Evolutionary conservation across 1,284 basidiomycete species (phyloP).

Genomic region (Sporisorium graminicola): DNA sequence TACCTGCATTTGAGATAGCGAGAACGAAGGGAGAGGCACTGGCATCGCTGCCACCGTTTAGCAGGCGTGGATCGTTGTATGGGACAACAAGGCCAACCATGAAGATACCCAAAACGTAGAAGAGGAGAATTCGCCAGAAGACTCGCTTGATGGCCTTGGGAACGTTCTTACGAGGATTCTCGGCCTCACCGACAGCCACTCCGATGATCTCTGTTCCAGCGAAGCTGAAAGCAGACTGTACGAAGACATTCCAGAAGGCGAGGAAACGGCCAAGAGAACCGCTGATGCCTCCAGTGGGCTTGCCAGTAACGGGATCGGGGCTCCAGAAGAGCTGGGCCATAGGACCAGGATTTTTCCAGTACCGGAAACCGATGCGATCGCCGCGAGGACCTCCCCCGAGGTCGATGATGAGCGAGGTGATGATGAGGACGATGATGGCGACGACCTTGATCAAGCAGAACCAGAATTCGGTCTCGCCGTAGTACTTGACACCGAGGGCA

Average conservation of each 20-base stretch:
- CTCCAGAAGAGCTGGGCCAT: slow-evolving; percentile 56
- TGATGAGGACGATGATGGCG: slow-evolving; percentile 56
- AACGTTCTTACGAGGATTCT: slow-evolving; percentile 69
- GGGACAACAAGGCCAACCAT: slow-evolving; percentile 61
- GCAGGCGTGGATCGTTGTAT: slow-evolving; percentile 47
- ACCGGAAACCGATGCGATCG: slow-evolving; percentile 59
- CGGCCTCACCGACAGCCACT: slow-evolving; percentile 79
- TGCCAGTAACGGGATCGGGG: slow-evolving; percentile 42
- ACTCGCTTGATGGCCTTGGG: slow-evolving; percentile 57
- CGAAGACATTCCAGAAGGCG: slow-evolving; percentile 66
- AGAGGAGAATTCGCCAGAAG: slow-evolving; percentile 70
- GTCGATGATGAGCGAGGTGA: slow-evolving; percentile 58
- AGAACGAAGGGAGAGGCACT: slow-evolving; percentile 65
- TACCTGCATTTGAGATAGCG: slow-evolving; percentile 71
- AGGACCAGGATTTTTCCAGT: slow-evolving; percentile 72
- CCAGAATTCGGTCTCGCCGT: slow-evolving; percentile 75
- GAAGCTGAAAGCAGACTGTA: slow-evolving; percentile 83
- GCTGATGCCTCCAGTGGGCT: slow-evolving; percentile 66
- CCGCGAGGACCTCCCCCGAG: slow-evolving; percentile 54
- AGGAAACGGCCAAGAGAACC: slow-evolving; percentile 76
- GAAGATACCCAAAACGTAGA: slow-evolving; percentile 71
- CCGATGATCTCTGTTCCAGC: slow-evolving; percentile 86
- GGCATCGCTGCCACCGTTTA: slow-evolving; percentile 46
- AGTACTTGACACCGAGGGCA: slow-evolving; percentile 75
- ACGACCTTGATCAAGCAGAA: slow-evolving; percentile 56